A percentile compares a stretch with the other conserved stretches of the same genome.
phyloP scores from a whole-genome alignment of 2,329 filamentous ascomycete species.

The Diaporthe citri region DNA sequence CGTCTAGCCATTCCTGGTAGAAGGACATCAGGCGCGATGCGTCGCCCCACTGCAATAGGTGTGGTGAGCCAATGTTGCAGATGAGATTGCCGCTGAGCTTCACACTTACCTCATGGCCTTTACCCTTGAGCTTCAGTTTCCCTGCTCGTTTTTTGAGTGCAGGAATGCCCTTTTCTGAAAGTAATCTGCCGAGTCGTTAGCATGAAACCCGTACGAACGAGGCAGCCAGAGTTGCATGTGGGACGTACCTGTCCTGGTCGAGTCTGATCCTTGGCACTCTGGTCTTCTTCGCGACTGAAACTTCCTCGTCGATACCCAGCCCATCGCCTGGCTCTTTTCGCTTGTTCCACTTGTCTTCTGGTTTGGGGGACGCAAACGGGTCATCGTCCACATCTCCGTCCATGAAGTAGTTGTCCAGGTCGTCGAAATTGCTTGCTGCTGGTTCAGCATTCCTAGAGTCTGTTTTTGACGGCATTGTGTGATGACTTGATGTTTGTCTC shows the following conservation, averaged over 20 bases:
- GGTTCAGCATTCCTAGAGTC: slow-evolving; percentile 20
- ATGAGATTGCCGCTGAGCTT: neutral
- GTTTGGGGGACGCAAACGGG: slow-evolving; percentile 62
- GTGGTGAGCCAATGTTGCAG: neutral
- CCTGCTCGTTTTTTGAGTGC: slow-evolving; percentile 80
- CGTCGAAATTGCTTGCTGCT: slow-evolving; percentile 66
- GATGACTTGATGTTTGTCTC: neutral
- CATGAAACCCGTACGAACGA: neutral
- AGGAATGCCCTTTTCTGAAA: slow-evolving; percentile 86
- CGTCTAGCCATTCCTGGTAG: slow-evolving; percentile 97
- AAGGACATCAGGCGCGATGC: slow-evolving; percentile 84
- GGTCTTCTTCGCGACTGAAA: slow-evolving; percentile 83
- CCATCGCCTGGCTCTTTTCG: slow-evolving; percentile 61
- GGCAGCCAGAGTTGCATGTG: neutral
- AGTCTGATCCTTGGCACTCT: slow-evolving; percentile 83
- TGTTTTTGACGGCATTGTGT: slow-evolving; percentile 37
- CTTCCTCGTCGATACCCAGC: slow-evolving; percentile 87
- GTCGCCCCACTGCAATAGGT: slow-evolving; percentile 78
- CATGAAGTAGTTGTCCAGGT: slow-evolving; percentile 82
- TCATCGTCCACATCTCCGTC: slow-evolving; percentile 62
- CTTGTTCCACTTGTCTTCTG: slow-evolving; percentile 59
- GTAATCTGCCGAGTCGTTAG: slow-evolving; percentile 67
- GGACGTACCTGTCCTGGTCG: slow-evolving; percentile 78
- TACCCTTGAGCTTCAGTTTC: slow-evolving; percentile 86
- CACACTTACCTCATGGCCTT: slow-evolving; percentile 83